Conservation (phyloP, 73 alveolate species). For the Strombidium stylifer region DNA sequence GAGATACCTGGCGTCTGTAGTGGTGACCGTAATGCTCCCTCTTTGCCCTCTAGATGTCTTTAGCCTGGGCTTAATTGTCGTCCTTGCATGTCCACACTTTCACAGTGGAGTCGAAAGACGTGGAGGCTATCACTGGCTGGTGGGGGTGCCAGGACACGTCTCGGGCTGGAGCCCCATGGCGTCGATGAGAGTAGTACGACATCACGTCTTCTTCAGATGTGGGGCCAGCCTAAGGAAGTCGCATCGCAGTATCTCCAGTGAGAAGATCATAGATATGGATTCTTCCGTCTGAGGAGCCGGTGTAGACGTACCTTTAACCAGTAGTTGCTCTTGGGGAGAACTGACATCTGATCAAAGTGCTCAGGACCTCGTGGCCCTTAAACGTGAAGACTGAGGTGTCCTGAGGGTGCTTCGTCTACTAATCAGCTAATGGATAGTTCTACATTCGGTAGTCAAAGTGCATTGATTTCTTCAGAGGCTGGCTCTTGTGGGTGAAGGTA, state of each 20-base stretch:
- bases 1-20: background rate
- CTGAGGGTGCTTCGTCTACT: slow-evolving; percentile 16
- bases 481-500: background rate
- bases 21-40: background rate
- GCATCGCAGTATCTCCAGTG: slow-evolving; percentile 39
- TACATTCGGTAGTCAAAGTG: slow-evolving; percentile 65
- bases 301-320: slow-evolving; percentile 69
- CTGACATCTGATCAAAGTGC: slow-evolving; percentile 72
- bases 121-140: slow-evolving; percentile 57
- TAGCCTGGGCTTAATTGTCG: background rate
- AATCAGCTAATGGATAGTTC: slow-evolving; percentile 40
- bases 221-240: background rate
- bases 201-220: background rate
- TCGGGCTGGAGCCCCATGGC: slow-evolving; percentile 39
- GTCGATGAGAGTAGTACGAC: background rate
- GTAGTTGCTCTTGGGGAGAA: slow-evolving; percentile 80
- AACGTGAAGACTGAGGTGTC: slow-evolving; percentile 67
- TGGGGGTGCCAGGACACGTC: slow-evolving; percentile 86
- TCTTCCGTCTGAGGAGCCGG: slow-evolving; percentile 69
- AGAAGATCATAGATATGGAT: slow-evolving; percentile 62
- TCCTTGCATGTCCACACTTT: slow-evolving; percentile 33
- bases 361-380: slow-evolving; percentile 65
- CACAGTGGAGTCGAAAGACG: slow-evolving; percentile 44
- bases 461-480: background rate
- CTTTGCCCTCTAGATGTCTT: background rate